Base-by-base conservation (phyloP, 2,329 filamentous ascomycete species). In the Metarhizium sp. region DNA sequence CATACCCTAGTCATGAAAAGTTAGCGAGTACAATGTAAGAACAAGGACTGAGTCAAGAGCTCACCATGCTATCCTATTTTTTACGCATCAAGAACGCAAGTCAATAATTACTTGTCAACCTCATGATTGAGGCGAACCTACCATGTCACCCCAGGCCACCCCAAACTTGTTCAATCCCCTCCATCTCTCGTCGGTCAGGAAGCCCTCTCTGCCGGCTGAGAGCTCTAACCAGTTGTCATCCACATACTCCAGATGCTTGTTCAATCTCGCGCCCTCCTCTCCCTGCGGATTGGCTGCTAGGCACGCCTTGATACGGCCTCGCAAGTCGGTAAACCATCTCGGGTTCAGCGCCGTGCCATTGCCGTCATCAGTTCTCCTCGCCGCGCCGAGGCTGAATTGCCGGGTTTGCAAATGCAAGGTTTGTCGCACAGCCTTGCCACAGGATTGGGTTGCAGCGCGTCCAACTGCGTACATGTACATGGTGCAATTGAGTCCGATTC, bases 111-210 rank as follows among this genome's bases (percentile, higher is more conserved):
- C 10, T 13, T 18, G 2, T 8, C n/a, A 20, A 11, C 5, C 8
- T 25, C 42, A 11, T 7, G 45, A 13, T 13, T 30, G 20, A 29
- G 20, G 4, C 20, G 3, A 68, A 61, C 74, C 70, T 72, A 90
- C 88, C 87, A 91, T 90, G 68, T 96, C 90, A 34, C 90, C 91
- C 90, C 89, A 95, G 0, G 82, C 84, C 29, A 95, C 85, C 60
- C 78, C 76, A 57, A 89, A 84, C 53, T 78, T 74, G 59, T 82
- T 81, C 38, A 92, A 66, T 0, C 88, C 81, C 52, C 82, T 76
- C 61, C 80, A 77, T 57, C 78, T 75, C 46, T 57, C 55, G 11
- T 76, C 79, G 0, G 85, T 88, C 59, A 94, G 69, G 67, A 84
- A 95, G 0, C 90, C 89, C 64, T 92, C 87, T 56, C 83, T 84